A percentile compares a stretch with the other conserved stretches of the same genome.
These are phyloP conservation scores for Colletotrichum camelliae DNA, from an alignment of 2,329 filamentous ascomycete species.

Conservation along the genomic window DNA sequence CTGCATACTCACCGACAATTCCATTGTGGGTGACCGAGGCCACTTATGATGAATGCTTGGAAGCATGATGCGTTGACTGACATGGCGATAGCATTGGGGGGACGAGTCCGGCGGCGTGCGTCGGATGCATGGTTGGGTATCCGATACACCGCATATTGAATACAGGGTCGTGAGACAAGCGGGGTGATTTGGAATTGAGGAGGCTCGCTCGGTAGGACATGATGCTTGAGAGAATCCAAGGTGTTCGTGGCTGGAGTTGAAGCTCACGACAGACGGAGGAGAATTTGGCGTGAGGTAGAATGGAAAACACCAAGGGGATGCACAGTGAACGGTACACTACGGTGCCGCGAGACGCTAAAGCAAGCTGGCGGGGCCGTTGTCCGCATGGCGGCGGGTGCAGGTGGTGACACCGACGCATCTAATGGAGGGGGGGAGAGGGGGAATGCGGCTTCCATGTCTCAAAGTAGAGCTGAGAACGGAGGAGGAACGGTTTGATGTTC, in stretches of 20 bases:
- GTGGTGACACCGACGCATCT: background rate
- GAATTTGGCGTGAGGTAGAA: background rate
- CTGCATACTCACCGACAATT: constrained; percentile 10
- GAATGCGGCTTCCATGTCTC: background rate
- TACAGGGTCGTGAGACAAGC: background rate
- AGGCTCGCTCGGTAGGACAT: background rate
- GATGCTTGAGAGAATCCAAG: background rate
- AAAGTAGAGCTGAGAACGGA: background rate
- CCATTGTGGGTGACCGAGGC: background rate
- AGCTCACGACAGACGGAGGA: background rate
- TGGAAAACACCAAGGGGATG: background rate
- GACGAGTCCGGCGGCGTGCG: background rate
- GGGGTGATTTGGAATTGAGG: background rate
- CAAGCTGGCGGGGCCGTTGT: background rate
- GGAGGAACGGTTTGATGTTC: background rate
- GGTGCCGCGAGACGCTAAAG: background rate
- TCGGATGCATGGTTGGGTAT: background rate
- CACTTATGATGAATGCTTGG: background rate
- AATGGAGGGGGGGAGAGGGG: background rate
- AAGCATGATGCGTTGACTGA: background rate
- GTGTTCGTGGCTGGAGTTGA: background rate
- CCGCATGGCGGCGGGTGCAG: background rate
- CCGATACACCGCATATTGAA: background rate
- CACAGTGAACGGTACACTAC: background rate
- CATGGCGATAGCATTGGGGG: background rate